phyloP scores from a whole-genome alignment of 352 stramenopile genomes.

The Pythium insidiosum region DNA sequence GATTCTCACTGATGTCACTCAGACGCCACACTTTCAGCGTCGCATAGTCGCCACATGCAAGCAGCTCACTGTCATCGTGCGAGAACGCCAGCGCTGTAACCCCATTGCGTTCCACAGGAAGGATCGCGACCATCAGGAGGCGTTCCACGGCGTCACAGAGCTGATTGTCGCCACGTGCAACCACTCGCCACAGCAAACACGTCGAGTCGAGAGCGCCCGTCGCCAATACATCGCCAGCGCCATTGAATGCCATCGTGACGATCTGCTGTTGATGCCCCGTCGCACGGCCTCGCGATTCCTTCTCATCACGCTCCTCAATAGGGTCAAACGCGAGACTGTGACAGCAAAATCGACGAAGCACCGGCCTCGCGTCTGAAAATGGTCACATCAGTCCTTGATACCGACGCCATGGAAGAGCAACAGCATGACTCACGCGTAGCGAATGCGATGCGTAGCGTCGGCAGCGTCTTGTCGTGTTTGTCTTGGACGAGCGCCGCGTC shows the following conservation, averaged over 20 bases:
- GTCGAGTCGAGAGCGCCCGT: conserved; percentile 56
- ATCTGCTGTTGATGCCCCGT: conserved; percentile 48
- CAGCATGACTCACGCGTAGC: too few relatives aligned
- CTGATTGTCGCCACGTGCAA: too few relatives aligned
- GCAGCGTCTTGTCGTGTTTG: too few relatives aligned
- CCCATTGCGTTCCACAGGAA: conserved; percentile 34
- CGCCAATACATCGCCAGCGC: conserved; percentile 22
- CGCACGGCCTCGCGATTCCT: neutral
- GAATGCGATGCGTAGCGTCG: too few relatives aligned
- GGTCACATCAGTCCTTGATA: too few relatives aligned
- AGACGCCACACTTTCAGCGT: conserved; percentile 44
- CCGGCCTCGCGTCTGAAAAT: too few relatives aligned
- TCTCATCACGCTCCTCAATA: neutral
- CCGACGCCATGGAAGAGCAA: too few relatives aligned
- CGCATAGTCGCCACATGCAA: conserved; percentile 30
- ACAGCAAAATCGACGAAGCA: too few relatives aligned
- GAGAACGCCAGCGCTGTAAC: conserved; percentile 23
- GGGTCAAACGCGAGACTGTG: too few relatives aligned
- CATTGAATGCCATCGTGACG: conserved; percentile 29
- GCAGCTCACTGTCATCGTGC: conserved; percentile 24
- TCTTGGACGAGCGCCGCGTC: too few relatives aligned
- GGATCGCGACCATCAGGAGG: conserved; percentile 22
- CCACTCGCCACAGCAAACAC: conserved; percentile 50
- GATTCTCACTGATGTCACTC: neutral
- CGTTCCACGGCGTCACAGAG: neutral